Evolutionary conservation across 805 yeast genomes (phyloP).

Genomic region (Saturnispora hagleri): DNA sequence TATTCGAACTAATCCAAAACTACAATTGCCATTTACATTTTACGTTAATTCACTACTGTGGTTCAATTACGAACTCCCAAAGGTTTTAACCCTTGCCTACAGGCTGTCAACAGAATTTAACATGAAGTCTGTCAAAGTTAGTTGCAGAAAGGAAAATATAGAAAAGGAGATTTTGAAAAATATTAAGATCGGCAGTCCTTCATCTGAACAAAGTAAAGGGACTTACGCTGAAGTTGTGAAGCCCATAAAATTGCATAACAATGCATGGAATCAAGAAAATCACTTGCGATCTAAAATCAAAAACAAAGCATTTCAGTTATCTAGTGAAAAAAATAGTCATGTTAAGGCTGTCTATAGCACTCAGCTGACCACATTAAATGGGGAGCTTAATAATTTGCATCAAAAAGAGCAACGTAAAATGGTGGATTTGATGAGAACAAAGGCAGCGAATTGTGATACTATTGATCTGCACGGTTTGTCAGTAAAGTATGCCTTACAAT

Average conservation of each 20-base stretch:
- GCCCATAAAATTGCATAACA: background rate
- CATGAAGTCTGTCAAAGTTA: background rate
- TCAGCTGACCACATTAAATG: background rate
- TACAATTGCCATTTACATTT: slow-evolving; percentile 34
- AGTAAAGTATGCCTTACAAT: slow-evolving; percentile 37
- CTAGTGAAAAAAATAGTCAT: background rate
- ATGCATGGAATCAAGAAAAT: background rate
- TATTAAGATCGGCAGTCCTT: background rate
- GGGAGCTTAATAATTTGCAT: slow-evolving; percentile 5
- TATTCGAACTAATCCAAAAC: slow-evolving; percentile 26
- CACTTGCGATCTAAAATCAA: background rate
- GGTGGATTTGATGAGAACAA: background rate
- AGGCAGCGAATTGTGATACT: slow-evolving; percentile 15
- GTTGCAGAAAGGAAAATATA: background rate
- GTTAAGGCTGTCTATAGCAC: slow-evolving; percentile 1
- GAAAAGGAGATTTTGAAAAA: background rate
- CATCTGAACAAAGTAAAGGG: background rate
- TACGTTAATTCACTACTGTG: slow-evolving; percentile 31
- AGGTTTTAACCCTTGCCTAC: slow-evolving; percentile 30
- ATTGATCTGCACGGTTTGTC: slow-evolving; percentile 52
- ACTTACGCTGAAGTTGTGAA: background rate
- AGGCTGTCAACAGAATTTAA: slow-evolving; percentile 15
- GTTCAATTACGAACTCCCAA: slow-evolving; percentile 35
- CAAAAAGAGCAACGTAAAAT: slow-evolving; percentile 10
- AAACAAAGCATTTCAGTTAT: background rate